These are phyloP conservation scores for Thermothielavioides terrestris DNA, from an alignment of 495 filamentous ascomycete species.

Conservation along the genomic window DNA sequence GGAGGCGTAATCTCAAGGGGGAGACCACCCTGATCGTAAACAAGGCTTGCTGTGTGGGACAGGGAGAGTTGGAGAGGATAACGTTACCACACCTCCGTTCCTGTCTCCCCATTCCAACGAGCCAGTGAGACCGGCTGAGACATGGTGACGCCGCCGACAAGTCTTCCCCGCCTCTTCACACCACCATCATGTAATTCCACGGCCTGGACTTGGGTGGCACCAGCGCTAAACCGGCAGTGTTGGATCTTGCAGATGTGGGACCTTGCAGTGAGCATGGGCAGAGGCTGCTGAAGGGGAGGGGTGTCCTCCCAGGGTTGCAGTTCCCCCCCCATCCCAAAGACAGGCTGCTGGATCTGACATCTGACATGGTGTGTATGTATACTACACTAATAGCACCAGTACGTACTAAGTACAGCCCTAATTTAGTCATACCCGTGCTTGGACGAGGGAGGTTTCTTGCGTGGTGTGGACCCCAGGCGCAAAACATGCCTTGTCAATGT, in stretches of 20 bases:
- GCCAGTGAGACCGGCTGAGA: background rate
- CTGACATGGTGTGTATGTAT: background rate
- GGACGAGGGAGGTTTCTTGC: background rate
- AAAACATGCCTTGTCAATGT: background rate
- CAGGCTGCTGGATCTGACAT: background rate
- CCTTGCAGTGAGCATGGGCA: background rate
- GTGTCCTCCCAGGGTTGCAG: background rate
- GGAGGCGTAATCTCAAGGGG: too few relatives aligned
- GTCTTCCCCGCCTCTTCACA: slow-evolving; percentile 1
- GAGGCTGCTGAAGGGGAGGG: background rate
- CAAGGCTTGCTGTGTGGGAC: too few relatives aligned
- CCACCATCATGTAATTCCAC: background rate
- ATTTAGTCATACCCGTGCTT: background rate
- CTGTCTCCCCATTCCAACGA: background rate
- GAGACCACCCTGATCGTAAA: too few relatives aligned
- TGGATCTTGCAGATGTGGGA: slow-evolving; percentile 9
- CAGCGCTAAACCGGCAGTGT: background rate
- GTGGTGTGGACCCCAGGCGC: background rate
- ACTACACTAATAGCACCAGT: too few relatives aligned
- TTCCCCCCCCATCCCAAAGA: too few relatives aligned
- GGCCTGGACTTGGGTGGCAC: background rate
- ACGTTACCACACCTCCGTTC: background rate
- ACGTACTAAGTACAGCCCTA: too few relatives aligned
- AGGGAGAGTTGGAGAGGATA: too few relatives aligned
- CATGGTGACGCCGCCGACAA: background rate